Evolutionary conservation across 352 stramenopile genomes (phyloP), one percentile per base, ranked within the genome.

Genomic region (Pythium angustatum): DNA sequence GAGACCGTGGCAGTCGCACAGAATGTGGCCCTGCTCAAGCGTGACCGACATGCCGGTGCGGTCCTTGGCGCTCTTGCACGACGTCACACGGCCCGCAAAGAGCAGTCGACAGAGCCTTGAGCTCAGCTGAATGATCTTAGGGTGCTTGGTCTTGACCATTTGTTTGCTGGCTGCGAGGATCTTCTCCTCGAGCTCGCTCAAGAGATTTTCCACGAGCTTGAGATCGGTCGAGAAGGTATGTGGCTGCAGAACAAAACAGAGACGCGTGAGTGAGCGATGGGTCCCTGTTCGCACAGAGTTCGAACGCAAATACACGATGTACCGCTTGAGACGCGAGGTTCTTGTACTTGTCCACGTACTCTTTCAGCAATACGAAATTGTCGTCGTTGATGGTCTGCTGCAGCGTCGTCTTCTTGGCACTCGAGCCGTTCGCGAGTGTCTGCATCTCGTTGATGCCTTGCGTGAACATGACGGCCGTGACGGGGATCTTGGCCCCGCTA

Each of bases 41-140:
- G 96, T 99, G 33, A 98, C 90, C 19, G 97, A 96, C 96, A 99
- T 99, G 14, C 93, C 95, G 40, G 96, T 99, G 49, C 96, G 89
- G 76, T 99, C 96, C 73, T 99, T 99, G 17, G 96, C 96, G 47
- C 83, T 97, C 66, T 99, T 99, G 70, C 96, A 99, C 67, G 98
- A 98, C 0, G 97, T 97, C 44, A 97, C 83, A 34, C 91, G 89
- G 10, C 93, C 94, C 28, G 83, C 96, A 6, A 83, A 79, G 24
- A 99, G 75, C 34, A 72, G 64, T 12, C 86, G 84, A 62, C 83
- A 93, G 38, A 94, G 68, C 34, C 90, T 79, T 0, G 86, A 93
- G 64, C 79, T 91, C 56, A 91, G 63, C 67, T 93, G 84, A 24
- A 94, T 64, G 54, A 94, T 94, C 72, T 94, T 85, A 0, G 86